Evolutionary conservation across 2,329 filamentous ascomycete species (phyloP), one percentile per base, ranked within the genome.

Genomic region (Thermomyces lanuginosus): DNA sequence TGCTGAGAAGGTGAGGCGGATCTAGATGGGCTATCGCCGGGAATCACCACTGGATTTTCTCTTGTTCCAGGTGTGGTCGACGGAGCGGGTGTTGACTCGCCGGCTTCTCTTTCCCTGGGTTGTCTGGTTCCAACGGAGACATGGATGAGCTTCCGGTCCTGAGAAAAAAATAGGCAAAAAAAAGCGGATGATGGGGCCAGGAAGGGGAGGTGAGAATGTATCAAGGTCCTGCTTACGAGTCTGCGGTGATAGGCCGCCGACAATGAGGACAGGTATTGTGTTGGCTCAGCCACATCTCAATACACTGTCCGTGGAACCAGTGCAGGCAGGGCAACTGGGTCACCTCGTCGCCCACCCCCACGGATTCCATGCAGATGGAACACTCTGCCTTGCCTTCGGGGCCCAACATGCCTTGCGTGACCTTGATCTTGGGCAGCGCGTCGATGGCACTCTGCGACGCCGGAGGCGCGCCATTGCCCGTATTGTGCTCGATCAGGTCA

Each of bases 321-420:
- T 98, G 89, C 32, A 72, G 76, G 55, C 89, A 98, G 0, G 83
- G 83, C 26, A 98, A 55, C 23, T 75, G 66, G 0, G 78, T 69
- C 4, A 86, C 80, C 45, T 79, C 72, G 16, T 79, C 72, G 7
- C 72, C 77, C 18, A 78, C 45, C 14, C 69, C 64, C 35, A 91
- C 75, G 15, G 79, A 69, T 29, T 93, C 83, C 60, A 95, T 92
- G 53, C 89, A 98, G 32, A 98, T 92, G 18, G 80, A 84, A 50
- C 89, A 98, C 45, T 93, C 84, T 1, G 67, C 69, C 27, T 60
- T 65, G 21, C 72, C 76, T 31, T 76, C 79, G 4, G 58, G 53
- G 5, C 66, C 67, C 28, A 91, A 60, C 66, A 91, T 75, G 21
- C 74, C 65, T 31, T 66, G 58, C 26, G 80, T 69, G 2, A 89